Conservation (phyloP, 2,329 filamentous ascomycete genomes). For the Tolypocladium guangdongense region DNA sequence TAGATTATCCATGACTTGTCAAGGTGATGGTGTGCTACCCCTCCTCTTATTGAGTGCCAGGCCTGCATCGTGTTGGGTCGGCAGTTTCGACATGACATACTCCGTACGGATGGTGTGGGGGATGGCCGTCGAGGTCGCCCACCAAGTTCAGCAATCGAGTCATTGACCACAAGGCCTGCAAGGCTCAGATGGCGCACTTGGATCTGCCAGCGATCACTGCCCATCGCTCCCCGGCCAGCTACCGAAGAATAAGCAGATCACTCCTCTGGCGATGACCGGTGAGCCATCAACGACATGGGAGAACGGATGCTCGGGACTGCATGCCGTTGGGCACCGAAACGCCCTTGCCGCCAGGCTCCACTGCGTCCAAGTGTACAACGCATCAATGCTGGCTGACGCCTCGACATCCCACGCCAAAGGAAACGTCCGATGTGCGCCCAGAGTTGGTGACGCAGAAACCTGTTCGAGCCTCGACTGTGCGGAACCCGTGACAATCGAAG, state of each 20-base stretch:
- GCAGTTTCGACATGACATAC: neutral
- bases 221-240: neutral
- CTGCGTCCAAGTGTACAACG: conserved; percentile 34
- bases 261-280: neutral
- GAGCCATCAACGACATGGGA: neutral
- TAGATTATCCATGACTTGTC: neutral
- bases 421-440: no score
- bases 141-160: neutral
- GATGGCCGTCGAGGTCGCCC: neutral
- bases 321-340: conserved; percentile 39
- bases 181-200: neutral
- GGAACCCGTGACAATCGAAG: neutral
- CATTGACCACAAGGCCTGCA: neutral
- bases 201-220: neutral
- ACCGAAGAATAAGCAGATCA: neutral
- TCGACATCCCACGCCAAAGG: neutral
- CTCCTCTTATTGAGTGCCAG: neutral
- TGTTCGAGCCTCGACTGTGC: neutral
- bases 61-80: neutral
- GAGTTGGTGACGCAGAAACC: neutral
- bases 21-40: neutral
- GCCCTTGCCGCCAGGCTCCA: conserved; percentile 31
- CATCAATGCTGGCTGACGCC: conserved; percentile 16
- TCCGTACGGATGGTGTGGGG: neutral
- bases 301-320: conserved; percentile 6